Base-by-base conservation (phyloP, 2,329 filamentous ascomycete species). In the Talaromyces verruculosus region DNA sequence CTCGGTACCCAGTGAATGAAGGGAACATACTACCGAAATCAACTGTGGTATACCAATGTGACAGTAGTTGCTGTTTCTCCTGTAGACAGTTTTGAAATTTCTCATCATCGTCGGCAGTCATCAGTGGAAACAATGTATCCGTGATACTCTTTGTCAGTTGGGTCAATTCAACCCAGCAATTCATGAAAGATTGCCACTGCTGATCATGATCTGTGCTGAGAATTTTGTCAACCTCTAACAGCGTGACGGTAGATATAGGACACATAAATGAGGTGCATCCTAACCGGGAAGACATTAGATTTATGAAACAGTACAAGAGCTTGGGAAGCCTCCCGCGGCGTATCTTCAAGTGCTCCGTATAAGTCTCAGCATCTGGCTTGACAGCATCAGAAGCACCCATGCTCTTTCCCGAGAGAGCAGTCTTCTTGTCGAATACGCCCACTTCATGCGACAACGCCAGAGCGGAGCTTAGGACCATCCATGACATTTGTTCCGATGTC, bases 401-500 rank as follows among this genome's bases (percentile, higher is more conserved):
- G 45, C 4, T 25, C 45, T 47, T 47, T 25, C 45, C 45, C 22
- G 19, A 47, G 11, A 25, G 11, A 47, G 45, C 19, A 47, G 45
- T 2, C 22, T 25, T 47, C 45, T 47, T 47, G 45, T 47, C 19
- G 45, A 47, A 47, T 47, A 47, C 25, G 11, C 45, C 45, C 5
- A 47, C 19, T 47, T 25, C 45, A 47, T 47, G 45, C 45, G 45
- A 22, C 45, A 47, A 47, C 1, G 82, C 81, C 35, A 83, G 68
- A 1, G 82, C 83, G 67, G 80, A 80, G 19, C 83, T 83, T 51
- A 85, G 77, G 22, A 85, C 69, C 80, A 84, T 85, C 84, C 84
- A 86, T 1, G 84, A 85, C 83, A 86, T 85, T 1, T 82, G 78
- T 68, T 85, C 84, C 0, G 81, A 84, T 55, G 81, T 76, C 66